Conservation (phyloP, 345 rosid species). For the Anacardium occidentale region DNA sequence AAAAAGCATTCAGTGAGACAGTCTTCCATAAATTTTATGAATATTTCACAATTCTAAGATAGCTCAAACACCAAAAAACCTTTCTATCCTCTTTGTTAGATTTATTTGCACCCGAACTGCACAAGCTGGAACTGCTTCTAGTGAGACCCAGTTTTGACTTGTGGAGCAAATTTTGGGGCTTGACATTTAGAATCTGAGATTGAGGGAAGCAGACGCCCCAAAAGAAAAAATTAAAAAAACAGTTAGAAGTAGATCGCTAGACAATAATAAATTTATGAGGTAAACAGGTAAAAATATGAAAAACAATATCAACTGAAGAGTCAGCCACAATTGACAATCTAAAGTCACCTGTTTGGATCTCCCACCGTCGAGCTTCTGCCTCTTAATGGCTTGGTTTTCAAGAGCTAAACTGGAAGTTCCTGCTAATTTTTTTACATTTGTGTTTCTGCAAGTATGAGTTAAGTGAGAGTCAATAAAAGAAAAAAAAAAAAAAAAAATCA, state of each 20-base stretch:
- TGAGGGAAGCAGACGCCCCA: not conserved
- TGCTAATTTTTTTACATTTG: constrained; percentile 29
- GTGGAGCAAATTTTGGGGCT: constrained; percentile 66
- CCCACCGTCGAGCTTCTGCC: constrained; percentile 96
- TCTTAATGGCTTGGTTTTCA: constrained; percentile 92
- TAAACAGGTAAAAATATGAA: not conserved
- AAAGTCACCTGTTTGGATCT: constrained; percentile 71
- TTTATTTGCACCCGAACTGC: constrained; percentile 43
- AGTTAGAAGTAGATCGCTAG: not conserved
- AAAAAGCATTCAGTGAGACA: not conserved
- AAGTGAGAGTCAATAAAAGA: not conserved
- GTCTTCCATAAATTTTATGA: not conserved
- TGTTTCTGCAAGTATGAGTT: constrained; percentile 34
- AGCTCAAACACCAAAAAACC: constrained; percentile 37
- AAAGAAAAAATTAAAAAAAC: not conserved
- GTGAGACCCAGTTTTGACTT: constrained; percentile 73
- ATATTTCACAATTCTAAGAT: not conserved
- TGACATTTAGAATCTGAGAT: constrained; percentile 75
- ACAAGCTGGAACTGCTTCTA: constrained; percentile 38
- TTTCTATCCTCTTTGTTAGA: constrained; percentile 67
- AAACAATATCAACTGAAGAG: not conserved
- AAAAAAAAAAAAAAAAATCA: not conserved
- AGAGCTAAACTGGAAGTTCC: constrained; percentile 59
- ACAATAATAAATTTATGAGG: too few relatives aligned
- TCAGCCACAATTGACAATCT: not conserved